Evolutionary conservation across 2,329 filamentous ascomycete genomes (phyloP), one percentile per base, ranked within the genome.

Genomic region (Fusarium verticillioides): DNA sequence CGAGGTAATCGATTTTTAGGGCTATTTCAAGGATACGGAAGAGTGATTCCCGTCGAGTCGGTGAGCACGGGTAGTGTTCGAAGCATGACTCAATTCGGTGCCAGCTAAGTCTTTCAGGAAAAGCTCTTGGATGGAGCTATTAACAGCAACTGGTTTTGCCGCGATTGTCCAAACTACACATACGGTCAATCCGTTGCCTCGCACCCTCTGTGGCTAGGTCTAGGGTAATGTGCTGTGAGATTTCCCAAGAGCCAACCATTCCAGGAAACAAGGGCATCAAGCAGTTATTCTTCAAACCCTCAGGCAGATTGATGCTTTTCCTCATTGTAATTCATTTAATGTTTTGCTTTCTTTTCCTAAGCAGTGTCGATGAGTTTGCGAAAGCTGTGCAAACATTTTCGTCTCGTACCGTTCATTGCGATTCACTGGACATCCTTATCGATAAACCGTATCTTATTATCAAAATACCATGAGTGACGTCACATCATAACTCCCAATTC

Each of bases 1-100:
- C 21, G 2, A 23, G 8, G 30, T 13, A 0, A 1, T 19, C 1
- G 19, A 19, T 6, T 9, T 11, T 4, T 4, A 6, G 32, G 32
- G 32, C 13, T 7, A 34, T 34, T 16, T 34, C 32, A 34, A 34
- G 32, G 32, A 9, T 13, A 16, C 32, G 13, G 32, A 34, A 34
- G 13, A 34, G 7, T 34, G 13, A 34, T 7, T 46, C 9, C 4
- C 12, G 2, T 2, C 3, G 18, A 30, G 30, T 50, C 16, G 47
- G 30, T 34, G 30, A 34, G 44, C 26, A 30, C 19, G 8, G 3
- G 15, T 32, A 32, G 3, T 32, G 15, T 18, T 16, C 7, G 1
- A 9, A 23, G 6, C 30, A 50, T 19, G 11, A 9, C 18, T 21
- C 18, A 3, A 13, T 21, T 15, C n/a, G 9, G 18, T 6, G 7